Conservation (phyloP, 257 asterid species). For the Solanum piurae region DNA sequence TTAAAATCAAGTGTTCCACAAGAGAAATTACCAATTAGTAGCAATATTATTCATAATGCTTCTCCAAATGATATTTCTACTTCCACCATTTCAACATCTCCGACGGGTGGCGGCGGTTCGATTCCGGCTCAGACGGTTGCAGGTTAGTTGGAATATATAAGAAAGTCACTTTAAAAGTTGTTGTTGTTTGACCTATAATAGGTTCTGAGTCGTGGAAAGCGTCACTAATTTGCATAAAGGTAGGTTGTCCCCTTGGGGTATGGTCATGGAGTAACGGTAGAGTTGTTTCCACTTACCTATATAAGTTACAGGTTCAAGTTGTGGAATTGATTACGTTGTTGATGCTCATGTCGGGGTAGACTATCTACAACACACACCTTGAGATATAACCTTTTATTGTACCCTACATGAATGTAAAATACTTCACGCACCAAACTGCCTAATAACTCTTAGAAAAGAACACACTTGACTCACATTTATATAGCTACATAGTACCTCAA, state of each 20-base stretch:
- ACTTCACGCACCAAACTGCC: background rate
- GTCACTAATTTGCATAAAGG: background rate
- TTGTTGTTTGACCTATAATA: background rate
- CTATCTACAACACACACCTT: background rate
- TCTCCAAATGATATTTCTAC: constrained; percentile 7
- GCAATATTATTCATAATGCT: constrained; percentile 2
- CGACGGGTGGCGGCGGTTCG: background rate
- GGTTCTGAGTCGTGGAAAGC: background rate
- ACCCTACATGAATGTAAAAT: background rate
- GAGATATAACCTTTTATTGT: background rate
- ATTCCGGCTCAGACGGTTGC: background rate
- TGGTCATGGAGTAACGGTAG: background rate
- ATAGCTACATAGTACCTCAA: background rate
- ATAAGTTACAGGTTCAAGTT: background rate
- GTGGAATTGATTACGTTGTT: background rate
- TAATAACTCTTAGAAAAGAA: background rate
- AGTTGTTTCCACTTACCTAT: too few relatives aligned
- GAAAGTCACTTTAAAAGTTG: background rate
- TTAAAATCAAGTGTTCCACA: constrained; percentile 13
- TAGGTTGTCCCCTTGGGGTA: background rate
- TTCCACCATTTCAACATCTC: constrained; percentile 10
- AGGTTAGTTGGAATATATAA: background rate
- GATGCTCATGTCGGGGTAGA: background rate
- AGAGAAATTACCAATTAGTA: background rate
- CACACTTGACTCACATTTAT: background rate